Percentiles rank a stretch among this genome's conserved stretches.
phyloP scores from a whole-genome alignment of 306 rosid genomes.

The Lathyrus sativus region DNA sequence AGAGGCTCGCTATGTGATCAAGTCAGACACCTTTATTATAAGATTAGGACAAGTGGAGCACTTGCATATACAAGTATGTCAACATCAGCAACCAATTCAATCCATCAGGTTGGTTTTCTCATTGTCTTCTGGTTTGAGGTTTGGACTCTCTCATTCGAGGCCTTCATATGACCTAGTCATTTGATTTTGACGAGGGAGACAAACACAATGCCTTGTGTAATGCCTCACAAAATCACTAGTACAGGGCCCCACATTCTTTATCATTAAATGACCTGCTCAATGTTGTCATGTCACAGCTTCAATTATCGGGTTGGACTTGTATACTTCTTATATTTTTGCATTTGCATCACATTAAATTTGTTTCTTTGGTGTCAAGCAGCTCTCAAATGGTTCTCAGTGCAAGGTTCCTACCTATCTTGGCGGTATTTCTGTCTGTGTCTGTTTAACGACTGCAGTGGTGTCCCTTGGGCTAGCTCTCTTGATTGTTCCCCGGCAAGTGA shows the following conservation, averaged over 20 bases:
- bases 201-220: constrained; percentile 14
- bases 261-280: constrained; percentile 31
- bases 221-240: constrained; percentile 7
- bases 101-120: constrained; percentile 60
- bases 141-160: constrained; percentile 23
- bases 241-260: constrained; percentile 8
- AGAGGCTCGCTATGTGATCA: constrained; percentile 72
- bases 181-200: constrained; percentile 25
- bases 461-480: constrained; percentile 65
- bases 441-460: constrained; percentile 64
- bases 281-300: constrained; percentile 28
- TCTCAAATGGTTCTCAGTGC: constrained; percentile 53
- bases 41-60: constrained; percentile 69
- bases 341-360: constrained; percentile 33
- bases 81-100: constrained; percentile 51
- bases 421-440: constrained; percentile 61
- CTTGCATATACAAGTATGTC: constrained; percentile 61
- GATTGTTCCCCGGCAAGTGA: constrained; percentile 89
- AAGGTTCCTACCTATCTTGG: constrained; percentile 87
- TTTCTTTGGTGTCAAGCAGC: constrained; percentile 41
- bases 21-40: constrained; percentile 69
- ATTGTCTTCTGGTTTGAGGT: constrained; percentile 22
- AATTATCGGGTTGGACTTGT: constrained; percentile 25
- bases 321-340: constrained; percentile 17
- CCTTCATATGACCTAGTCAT: constrained; percentile 29